phyloP scores from a whole-genome alignment of 306 rosid species.

The Rubus parviflorus region DNA sequence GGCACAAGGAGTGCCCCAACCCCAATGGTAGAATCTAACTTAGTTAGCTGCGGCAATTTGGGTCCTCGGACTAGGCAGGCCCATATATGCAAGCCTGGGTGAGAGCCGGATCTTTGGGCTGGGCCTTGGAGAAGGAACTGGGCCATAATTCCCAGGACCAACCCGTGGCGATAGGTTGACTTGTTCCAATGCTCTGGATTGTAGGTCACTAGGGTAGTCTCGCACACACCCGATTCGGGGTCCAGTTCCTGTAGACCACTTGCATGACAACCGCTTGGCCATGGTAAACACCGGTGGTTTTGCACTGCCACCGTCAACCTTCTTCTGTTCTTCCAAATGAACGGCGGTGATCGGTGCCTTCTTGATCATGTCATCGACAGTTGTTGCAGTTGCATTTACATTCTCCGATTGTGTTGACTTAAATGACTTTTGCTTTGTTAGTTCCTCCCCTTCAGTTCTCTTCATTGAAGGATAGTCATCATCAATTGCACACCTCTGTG shows the following conservation, averaged over 20 bases:
- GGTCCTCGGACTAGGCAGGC: conserved; percentile 78
- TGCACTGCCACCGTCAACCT: conserved; percentile 20
- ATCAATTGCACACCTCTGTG: conserved; percentile 73
- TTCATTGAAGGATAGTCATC: conserved; percentile 58
- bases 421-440: conserved; percentile 24
- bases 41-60: conserved; percentile 38
- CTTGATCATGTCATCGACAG: conserved; percentile 23
- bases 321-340: conserved; percentile 29
- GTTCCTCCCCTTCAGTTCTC: conserved; percentile 27
- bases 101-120: conserved; percentile 85
- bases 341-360: conserved; percentile 18
- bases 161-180: conserved; percentile 72
- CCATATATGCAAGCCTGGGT: conserved; percentile 68
- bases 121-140: conserved; percentile 94
- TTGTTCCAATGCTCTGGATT: conserved; percentile 77
- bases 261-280: conserved; percentile 58
- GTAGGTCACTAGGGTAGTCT: conserved; percentile 75
- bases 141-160: conserved; percentile 51
- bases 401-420: conserved; percentile 16
- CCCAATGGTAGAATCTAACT: not conserved
- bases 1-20: not conserved
- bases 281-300: conserved; percentile 33
- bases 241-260: conserved; percentile 81
- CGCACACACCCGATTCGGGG: conserved; percentile 94
- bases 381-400: not conserved